These are phyloP conservation scores for Eucalyptus tenuipes DNA, from an alignment of 345 rosid species.

Conservation along the genomic window DNA sequence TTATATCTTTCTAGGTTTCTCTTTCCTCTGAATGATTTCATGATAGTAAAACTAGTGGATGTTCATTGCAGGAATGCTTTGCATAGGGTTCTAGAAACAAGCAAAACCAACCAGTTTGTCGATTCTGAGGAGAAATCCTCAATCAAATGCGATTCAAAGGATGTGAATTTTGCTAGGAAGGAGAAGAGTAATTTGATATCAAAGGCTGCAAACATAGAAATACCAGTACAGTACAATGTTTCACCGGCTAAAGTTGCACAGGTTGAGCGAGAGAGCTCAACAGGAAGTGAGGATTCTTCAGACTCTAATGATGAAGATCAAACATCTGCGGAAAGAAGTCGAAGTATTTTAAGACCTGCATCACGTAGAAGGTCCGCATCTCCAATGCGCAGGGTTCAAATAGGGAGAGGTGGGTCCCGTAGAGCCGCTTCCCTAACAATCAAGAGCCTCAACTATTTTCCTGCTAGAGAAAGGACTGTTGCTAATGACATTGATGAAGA, in stretches of 20 bases:
- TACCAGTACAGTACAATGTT: slow-evolving; percentile 40
- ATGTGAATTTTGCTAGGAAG: not conserved
- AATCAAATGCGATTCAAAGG: not conserved
- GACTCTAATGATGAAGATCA: slow-evolving; percentile 18
- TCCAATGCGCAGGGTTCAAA: slow-evolving; percentile 62
- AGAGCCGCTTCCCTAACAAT: slow-evolving; percentile 44
- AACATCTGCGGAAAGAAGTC: slow-evolving; percentile 35
- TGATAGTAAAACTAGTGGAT: not conserved
- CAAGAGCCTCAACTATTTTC: slow-evolving; percentile 42
- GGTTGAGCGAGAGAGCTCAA: slow-evolving; percentile 33
- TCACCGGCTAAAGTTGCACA: slow-evolving; percentile 58
- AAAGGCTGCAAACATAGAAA: slow-evolving; percentile 7
- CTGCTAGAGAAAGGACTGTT: slow-evolving; percentile 27
- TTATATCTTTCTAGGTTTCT: not conserved
- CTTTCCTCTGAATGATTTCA: not conserved
- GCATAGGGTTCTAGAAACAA: slow-evolving; percentile 8
- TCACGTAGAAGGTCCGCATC: slow-evolving; percentile 58
- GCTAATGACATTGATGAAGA: slow-evolving; percentile 23
- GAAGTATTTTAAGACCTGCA: slow-evolving; percentile 33
- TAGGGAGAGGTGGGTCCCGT: slow-evolving; percentile 44
- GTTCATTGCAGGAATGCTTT: slow-evolving; percentile 22
- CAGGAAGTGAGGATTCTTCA: slow-evolving; percentile 36
- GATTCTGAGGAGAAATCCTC: slow-evolving; percentile 6
- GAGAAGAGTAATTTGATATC: slow-evolving; percentile 11
- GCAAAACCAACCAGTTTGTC: not conserved